Base-by-base conservation (phyloP, 2,329 filamentous ascomycete genomes). In the Microcyclosporella mali region DNA sequence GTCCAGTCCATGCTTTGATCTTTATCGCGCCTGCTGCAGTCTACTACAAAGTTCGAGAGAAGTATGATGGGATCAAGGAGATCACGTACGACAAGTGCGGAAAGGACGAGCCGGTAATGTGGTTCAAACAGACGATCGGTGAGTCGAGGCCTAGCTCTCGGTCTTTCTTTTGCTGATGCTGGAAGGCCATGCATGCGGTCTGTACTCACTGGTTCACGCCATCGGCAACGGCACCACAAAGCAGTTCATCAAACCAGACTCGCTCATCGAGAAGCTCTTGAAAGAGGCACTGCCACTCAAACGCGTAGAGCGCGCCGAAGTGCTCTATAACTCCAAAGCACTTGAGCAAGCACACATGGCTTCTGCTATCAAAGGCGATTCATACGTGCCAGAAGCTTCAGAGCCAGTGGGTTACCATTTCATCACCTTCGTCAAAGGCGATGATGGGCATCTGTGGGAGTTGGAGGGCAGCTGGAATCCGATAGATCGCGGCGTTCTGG, bases 71-170 rank as follows among this genome's bases (percentile, higher is more conserved):
- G 4, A 57, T 64, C 7, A 50, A 56, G 33, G 37, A 53, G 6
- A 47, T 60, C 45, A 56, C 48, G 9, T 79, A 79, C 51, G 51
- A 64, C 3, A 69, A 68, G 19, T 67, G 55, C 15, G 75, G 75
- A 16, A 57, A 64, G 0, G 50, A 64, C 2, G 75, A 79, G 45
- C 73, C 75, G 0, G 69, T 78, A 3, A 61, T 79, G 16, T 81
- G 76, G 75, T 78, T 77, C 58, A 70, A 68, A 46, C 77, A 81
- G 51, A 79, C 73, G 1, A 78, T 79, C 43, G 49, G 27, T 40
- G 15, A 34, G 33, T 6, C 3, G 6, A 6, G 11, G 4, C 3
- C n/a, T 8, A 12, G 6, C 30, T 12, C n/a, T 4, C n/a, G 6
- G 35, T 28, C 29, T n/a, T 4, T 4, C 8, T 11, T 28, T 15